Evolutionary conservation across 305 asterid genomes (phyloP), one percentile per base, ranked within the genome.

Genomic region (Fraxinus velutina): DNA sequence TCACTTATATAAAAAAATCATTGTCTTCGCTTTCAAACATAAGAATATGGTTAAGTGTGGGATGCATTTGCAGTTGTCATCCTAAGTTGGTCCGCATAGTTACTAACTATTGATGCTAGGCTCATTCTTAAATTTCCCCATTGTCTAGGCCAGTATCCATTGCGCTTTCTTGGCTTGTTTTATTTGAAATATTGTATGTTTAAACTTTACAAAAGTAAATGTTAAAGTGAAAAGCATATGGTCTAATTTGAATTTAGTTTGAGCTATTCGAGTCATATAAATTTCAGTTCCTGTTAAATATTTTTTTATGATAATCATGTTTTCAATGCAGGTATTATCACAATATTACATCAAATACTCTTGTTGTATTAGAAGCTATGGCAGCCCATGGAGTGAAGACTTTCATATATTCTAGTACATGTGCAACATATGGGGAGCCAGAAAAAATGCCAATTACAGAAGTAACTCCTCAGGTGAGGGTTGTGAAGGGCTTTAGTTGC

Each of bases 361-460:
- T 95, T 66, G 88, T 88, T 27, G 91, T 95, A 77, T 81, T 95
- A 81, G 97, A 93, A 90, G 99, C 99, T 60, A 92, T 95, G 98
- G 91, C 93, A 9, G 90, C 88, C 50, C 91, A 89, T 68, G 89
- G 93, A 74, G 97, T 95, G 75, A 90, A 87, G 36, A 92, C 97
- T 70, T 88, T 95, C 86, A 95, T 95, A 79, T 95, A 95, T 86
- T 95, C 99, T 21, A 95, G 99, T 88, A 95, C 99, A 62, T 95
- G 98, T 83, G 98, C 98, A 17, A 94, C 98, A 6, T 94, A 94
- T 37, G 99, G 98, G 64, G 98, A 95, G 83, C 99, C 99, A 29
- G 97, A 95, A 73, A 92, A 87, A 83, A 95, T 95, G 98, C 98
- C 98, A 78, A 95, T 95, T 84, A 95, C 98, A 1, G 98, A 95